These are phyloP conservation scores for Gentiana macrophylla DNA, from an alignment of 257 asterid genomes.

Conservation along the genomic window DNA sequence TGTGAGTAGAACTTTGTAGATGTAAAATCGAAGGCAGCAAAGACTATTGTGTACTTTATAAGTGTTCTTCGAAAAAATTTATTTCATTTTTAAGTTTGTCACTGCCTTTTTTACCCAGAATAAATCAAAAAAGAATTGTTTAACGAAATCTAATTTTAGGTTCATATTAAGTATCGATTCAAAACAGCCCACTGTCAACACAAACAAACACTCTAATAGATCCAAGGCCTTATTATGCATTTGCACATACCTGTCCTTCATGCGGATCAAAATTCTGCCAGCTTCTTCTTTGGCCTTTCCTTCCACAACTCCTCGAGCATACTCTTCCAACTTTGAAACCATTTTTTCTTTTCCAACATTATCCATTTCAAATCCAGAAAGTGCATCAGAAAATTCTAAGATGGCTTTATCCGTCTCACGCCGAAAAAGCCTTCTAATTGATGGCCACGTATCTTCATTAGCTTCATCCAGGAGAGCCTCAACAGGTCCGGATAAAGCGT, in stretches of 20 bases:
- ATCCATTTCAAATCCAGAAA: conserved; percentile 86
- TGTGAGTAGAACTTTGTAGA: background rate
- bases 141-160: no score
- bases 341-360: conserved; percentile 46
- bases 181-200: no score
- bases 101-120: no score
- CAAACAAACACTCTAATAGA: background rate
- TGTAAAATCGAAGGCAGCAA: background rate
- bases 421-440: conserved; percentile 65
- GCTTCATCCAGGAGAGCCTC: conserved; percentile 95
- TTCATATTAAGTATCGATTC: no score
- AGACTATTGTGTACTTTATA: no score
- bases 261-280: conserved; percentile 77
- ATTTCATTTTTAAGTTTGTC: no score
- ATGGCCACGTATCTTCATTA: conserved; percentile 79
- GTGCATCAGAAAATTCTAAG: conserved; percentile 49
- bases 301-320: conserved; percentile 86
- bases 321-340: conserved; percentile 48
- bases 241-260: conserved; percentile 71
- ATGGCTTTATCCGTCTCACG: conserved; percentile 59
- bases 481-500: conserved; percentile 73
- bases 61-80: no score
- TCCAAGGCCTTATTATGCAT: background rate
- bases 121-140: no score
- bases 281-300: conserved; percentile 91